A percentile compares a stretch with the other conserved stretches of the same genome.
These are phyloP conservation scores for Austropuccinia psidii DNA, from an alignment of 1,284 basidiomycete species.

Conservation along the genomic window DNA sequence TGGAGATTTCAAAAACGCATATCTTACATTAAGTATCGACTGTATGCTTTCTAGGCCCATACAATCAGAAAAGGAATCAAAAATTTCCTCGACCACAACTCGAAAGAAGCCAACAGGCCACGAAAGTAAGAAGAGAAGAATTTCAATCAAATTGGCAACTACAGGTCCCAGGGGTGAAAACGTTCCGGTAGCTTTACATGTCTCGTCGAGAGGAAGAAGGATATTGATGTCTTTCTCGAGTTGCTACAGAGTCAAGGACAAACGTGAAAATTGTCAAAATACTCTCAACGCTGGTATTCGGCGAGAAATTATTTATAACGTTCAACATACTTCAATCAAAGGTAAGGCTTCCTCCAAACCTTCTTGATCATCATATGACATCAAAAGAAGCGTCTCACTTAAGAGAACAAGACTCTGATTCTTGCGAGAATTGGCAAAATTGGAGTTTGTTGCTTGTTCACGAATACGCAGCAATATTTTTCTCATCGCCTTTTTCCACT, in stretches of 20 bases:
- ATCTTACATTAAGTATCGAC: conserved; percentile 15
- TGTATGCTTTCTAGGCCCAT: conserved; percentile 11
- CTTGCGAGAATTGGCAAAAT: background rate
- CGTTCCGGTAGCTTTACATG: background rate
- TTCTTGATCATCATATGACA: conserved; percentile 33
- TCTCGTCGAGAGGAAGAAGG: background rate
- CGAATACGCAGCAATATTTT: background rate
- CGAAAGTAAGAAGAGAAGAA: conserved; percentile 24
- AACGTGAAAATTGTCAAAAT: too few relatives aligned
- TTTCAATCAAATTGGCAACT: conserved; percentile 15
- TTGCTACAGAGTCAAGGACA: background rate
- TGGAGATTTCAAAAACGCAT: too few relatives aligned
- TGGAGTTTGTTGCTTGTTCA: background rate
- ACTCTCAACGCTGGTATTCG: too few relatives aligned
- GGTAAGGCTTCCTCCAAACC: conserved; percentile 16
- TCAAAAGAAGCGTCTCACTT: conserved; percentile 10
- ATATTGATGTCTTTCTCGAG: background rate
- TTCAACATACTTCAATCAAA: conserved; percentile 3
- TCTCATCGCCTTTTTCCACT: background rate
- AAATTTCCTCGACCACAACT: conserved; percentile 15
- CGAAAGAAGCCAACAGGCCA: conserved; percentile 28
- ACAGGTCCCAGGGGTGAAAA: conserved; percentile 2
- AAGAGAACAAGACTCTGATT: conserved; percentile 11
- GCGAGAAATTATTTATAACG: too few relatives aligned
- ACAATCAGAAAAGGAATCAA: conserved; percentile 25